phyloP scores from a whole-genome alignment of 441 rosid genomes.

The Bruguiera hainesii region DNA sequence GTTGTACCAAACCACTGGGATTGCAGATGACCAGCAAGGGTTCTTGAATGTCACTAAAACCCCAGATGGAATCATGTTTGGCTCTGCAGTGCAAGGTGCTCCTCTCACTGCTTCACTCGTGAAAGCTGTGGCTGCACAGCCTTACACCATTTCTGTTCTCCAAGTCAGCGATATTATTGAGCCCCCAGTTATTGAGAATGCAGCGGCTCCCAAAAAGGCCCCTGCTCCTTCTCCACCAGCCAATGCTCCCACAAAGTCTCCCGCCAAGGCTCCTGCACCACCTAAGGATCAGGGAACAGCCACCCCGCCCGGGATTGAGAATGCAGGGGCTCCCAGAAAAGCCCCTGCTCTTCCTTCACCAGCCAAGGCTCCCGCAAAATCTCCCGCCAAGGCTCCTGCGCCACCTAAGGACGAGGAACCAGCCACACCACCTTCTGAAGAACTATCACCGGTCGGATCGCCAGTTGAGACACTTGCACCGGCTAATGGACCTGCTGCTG shows the following conservation, averaged over 20 bases:
- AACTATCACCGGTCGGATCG: neutral
- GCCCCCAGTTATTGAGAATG: conserved; percentile 50
- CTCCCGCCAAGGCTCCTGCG: conserved; percentile 14
- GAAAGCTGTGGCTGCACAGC: conserved; percentile 37
- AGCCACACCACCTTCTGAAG: neutral
- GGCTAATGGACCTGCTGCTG: neutral
- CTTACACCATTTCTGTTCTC: conserved; percentile 64
- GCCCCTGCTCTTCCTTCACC: conserved; percentile 27
- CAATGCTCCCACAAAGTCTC: conserved; percentile 15
- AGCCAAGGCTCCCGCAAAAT: neutral
- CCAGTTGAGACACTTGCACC: conserved; percentile 25
- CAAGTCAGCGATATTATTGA: conserved; percentile 59
- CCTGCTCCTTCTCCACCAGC: conserved; percentile 30
- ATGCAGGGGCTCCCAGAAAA: conserved; percentile 26
- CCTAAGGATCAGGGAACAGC: conserved; percentile 4
- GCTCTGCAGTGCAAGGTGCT: conserved; percentile 48
- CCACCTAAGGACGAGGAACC: conserved; percentile 5
- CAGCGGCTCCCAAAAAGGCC: conserved; percentile 31
- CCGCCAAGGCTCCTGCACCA: conserved; percentile 9
- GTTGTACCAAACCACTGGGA: conserved; percentile 62
- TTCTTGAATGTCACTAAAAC: conserved; percentile 49
- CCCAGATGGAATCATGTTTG: conserved; percentile 47
- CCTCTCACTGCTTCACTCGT: conserved; percentile 38
- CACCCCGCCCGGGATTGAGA: conserved; percentile 43
- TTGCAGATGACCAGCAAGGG: conserved; percentile 52